phyloP scores from a whole-genome alignment of 768 basidiomycete species.

The Pisolithus albus region DNA sequence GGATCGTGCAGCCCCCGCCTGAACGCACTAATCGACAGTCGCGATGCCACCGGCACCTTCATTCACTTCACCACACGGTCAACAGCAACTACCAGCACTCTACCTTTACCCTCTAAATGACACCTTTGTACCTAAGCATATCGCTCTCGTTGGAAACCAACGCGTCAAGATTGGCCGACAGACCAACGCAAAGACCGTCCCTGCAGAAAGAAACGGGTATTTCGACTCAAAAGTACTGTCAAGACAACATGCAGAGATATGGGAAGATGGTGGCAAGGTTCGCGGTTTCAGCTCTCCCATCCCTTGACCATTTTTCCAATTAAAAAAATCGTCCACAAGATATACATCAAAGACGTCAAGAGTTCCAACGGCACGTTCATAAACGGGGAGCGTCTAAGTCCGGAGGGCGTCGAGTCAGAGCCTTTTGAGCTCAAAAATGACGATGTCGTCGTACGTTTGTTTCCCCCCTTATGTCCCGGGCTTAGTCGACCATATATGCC shows the following conservation, averaged over 20 bases:
- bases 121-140: slow-evolving; percentile 91
- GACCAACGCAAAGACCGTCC: slow-evolving; percentile 92
- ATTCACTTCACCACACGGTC: slow-evolving; percentile 25
- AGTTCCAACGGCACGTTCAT: slow-evolving; percentile 98
- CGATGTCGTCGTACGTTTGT: slow-evolving; percentile 82
- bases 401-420: slow-evolving; percentile 85
- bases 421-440: slow-evolving; percentile 92
- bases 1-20: slow-evolving; percentile 10
- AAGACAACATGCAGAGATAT: slow-evolving; percentile 96
- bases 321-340: slow-evolving; percentile 38
- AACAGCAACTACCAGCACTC: slow-evolving; percentile 35
- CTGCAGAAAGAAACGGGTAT: slow-evolving; percentile 89
- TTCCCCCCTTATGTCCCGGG: not conserved
- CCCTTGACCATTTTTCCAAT: slow-evolving; percentile 5
- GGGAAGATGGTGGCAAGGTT: slow-evolving; percentile 88
- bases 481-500: slow-evolving; percentile 4
- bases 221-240: slow-evolving; percentile 95
- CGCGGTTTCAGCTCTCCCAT: slow-evolving; percentile 8
- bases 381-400: slow-evolving; percentile 87
- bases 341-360: slow-evolving; percentile 98
- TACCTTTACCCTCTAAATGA: slow-evolving; percentile 91
- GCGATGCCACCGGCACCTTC: slow-evolving; percentile 29
- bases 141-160: slow-evolving; percentile 58
- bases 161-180: slow-evolving; percentile 91
- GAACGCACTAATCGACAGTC: slow-evolving; percentile 7